A percentile compares a stretch with the other conserved stretches of the same genome.
phyloP scores from a whole-genome alignment of 2,329 filamentous ascomycete genomes.

The Sporothrix humicola region DNA sequence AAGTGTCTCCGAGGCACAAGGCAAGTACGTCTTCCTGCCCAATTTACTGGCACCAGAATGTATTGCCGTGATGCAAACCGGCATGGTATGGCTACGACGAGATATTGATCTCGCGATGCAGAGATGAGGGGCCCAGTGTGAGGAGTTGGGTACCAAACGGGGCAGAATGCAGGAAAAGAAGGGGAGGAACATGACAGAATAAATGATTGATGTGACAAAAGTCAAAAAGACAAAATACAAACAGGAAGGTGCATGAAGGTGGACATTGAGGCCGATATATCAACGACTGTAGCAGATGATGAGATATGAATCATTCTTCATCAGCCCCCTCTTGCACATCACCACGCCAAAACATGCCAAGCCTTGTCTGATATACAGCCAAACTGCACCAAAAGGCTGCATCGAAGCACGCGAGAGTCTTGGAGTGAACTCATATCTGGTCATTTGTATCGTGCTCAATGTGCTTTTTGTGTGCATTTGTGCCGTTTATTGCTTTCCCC shows the following conservation, averaged over 20 bases:
- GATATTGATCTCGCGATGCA: background rate
- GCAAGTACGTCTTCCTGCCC: too few species aligned
- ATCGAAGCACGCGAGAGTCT: background rate
- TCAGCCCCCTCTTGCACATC: background rate
- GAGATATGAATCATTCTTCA: constrained; percentile 33
- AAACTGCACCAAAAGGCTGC: background rate
- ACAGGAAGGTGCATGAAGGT: background rate
- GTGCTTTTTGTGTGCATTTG: background rate
- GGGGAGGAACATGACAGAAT: background rate
- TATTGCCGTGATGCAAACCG: background rate
- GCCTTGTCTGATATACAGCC: background rate
- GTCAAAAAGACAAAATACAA: background rate
- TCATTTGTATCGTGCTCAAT: background rate
- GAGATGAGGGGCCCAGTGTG: too few species aligned
- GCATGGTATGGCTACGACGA: background rate
- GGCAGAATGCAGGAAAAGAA: background rate
- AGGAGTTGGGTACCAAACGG: too few species aligned
- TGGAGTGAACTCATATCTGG: background rate
- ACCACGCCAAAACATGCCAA: background rate
- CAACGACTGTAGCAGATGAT: constrained; percentile 9
- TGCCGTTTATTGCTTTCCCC: background rate
- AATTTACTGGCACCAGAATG: too few species aligned
- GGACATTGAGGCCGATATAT: background rate
- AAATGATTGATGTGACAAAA: background rate
- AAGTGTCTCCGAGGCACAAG: too few species aligned